Conservation (phyloP, 2,329 filamentous ascomycete species). For the Ceratocystiopsis minuta region DNA sequence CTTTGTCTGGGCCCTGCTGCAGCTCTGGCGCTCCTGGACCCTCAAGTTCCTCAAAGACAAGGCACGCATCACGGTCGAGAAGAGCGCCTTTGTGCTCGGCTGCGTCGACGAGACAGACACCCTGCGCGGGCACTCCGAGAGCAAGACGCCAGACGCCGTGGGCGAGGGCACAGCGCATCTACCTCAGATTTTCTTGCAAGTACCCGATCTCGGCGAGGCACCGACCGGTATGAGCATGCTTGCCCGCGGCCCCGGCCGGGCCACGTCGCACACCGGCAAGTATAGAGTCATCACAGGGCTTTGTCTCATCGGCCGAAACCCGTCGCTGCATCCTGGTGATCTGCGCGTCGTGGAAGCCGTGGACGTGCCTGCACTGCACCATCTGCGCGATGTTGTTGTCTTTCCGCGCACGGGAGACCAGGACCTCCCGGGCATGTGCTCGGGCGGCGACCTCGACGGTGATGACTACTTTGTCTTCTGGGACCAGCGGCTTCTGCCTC, state of each 20-base stretch:
- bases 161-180: conserved; percentile 26
- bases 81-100: conserved; percentile 76
- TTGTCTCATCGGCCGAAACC: conserved; percentile 79
- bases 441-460: conserved; percentile 85
- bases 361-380: conserved; percentile 50
- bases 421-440: conserved; percentile 84
- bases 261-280: conserved; percentile 9
- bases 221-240: conserved; percentile 22
- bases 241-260: neutral
- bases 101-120: conserved; percentile 71
- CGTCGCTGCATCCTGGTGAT: conserved; percentile 84
- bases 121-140: conserved; percentile 46
- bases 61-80: conserved; percentile 61
- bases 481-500: conserved; percentile 58
- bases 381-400: conserved; percentile 73
- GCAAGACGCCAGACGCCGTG: conserved; percentile 18
- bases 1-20: conserved; percentile 61
- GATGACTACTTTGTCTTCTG: conserved; percentile 93
- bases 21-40: conserved; percentile 76
- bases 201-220: conserved; percentile 30
- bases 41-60: conserved; percentile 87
- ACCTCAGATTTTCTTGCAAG: conserved; percentile 79
- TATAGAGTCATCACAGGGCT: conserved; percentile 54
- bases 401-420: conserved; percentile 38
- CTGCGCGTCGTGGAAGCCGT: conserved; percentile 76